These are phyloP conservation scores for Tulasnella sp. DNA, from an alignment of 768 basidiomycete genomes.

Conservation along the genomic window DNA sequence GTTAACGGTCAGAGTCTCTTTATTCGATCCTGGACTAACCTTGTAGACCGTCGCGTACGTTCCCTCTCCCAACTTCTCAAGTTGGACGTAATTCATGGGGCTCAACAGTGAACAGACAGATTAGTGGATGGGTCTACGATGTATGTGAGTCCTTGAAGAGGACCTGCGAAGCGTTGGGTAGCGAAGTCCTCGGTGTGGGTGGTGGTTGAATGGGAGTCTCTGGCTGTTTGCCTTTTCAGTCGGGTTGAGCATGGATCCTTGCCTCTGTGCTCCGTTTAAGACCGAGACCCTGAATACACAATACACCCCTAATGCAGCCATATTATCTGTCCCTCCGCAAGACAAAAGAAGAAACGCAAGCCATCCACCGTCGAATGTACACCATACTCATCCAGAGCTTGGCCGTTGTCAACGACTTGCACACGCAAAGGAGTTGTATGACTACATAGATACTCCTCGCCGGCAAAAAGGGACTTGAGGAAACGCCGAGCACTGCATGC, in stretches of 20 bases:
- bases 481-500: neutral
- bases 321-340: neutral
- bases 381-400: neutral
- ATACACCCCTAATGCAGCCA: neutral
- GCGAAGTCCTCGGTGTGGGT: neutral
- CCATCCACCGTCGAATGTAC: neutral
- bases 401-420: neutral
- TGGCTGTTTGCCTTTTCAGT: neutral
- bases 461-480: neutral
- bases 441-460: neutral
- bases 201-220: neutral
- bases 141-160: neutral
- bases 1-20: neutral
- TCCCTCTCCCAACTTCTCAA: slow-evolving; percentile 87
- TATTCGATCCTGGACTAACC: slow-evolving; percentile 37
- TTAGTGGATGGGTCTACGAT: neutral
- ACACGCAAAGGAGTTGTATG: neutral
- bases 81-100: slow-evolving; percentile 24
- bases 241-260: neutral
- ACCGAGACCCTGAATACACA: neutral
- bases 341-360: neutral
- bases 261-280: neutral
- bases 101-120: neutral
- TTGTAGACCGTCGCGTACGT: slow-evolving; percentile 98
- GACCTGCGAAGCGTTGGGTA: neutral